Conservation (phyloP, 257 asterid species). For the Rehmannia glutinosa region DNA sequence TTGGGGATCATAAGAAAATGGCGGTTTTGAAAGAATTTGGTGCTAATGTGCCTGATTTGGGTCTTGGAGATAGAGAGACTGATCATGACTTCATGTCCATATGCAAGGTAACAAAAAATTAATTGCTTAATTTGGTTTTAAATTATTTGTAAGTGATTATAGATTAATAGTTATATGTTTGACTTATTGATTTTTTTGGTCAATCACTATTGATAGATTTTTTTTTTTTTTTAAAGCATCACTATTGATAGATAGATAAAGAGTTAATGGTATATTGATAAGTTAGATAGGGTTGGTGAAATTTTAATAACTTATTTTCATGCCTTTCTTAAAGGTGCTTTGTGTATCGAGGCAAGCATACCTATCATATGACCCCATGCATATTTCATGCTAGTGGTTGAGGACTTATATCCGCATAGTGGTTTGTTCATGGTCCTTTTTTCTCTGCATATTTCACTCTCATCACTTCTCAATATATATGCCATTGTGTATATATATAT, state of each 20-base stretch:
- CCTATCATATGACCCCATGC: conserved; percentile 25
- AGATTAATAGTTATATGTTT: too few relatives aligned
- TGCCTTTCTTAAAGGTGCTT: background rate
- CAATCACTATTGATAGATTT: background rate
- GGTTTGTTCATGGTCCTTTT: background rate
- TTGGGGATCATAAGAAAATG: conserved; percentile 52
- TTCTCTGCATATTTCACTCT: background rate
- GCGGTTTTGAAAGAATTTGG: conserved; percentile 67
- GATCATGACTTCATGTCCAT: conserved; percentile 83
- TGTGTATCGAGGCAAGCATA: background rate
- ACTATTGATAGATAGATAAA: too few relatives aligned
- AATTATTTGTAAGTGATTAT: too few relatives aligned
- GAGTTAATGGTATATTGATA: too few relatives aligned
- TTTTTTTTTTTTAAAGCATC: too few relatives aligned
- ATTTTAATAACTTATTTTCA: background rate
- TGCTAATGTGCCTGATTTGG: conserved; percentile 57
- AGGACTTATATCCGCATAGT: background rate
- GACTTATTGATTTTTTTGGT: background rate
- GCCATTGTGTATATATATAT: too few relatives aligned
- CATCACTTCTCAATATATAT: background rate
- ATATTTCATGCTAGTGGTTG: conserved; percentile 15
- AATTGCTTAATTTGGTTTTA: too few relatives aligned
- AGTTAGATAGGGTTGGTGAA: conserved; percentile 17
- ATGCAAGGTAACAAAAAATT: conserved; percentile 90
- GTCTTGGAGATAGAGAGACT: conserved; percentile 77